Evolutionary conservation across 1,139 yeast genomes (phyloP), one percentile per base, ranked within the genome.

Genomic region (Scheffersomyces quercinus): DNA sequence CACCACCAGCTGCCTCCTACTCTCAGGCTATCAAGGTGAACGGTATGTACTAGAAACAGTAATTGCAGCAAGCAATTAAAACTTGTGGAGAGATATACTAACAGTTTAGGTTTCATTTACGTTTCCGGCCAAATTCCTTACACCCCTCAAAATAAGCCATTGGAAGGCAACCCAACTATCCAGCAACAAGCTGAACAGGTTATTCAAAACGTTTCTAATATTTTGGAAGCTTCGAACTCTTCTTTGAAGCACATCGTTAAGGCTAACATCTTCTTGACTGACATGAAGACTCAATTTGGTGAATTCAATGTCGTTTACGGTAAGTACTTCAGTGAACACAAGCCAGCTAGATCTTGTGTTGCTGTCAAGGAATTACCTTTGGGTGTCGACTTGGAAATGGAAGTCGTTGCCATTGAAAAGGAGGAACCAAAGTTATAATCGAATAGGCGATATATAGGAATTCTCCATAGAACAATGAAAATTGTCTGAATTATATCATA

Each of bases 91-190:
- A 20, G 26, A 31, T 33, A 5, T 55, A 61, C 68, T 67, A 66
- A 65, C 61, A 28, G 43, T 20, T 10, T 42, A 78, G 85, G 90
- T 45, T 83, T 89, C 66, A 70, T 93, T 64, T 93, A 87, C 66
- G 91, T 93, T 47, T 89, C 97, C 38, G 99, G 99, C 44, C 99
- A 93, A 72, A 84, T 93, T 50, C 98, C 98, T 47, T 82, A 83
- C 74, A 88, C 95, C 39, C 78, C 93, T 37, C 93, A 85, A 12
- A 86, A 85, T 64, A 83, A 85, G 68, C 85, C 89, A 52, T 82
- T 90, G 56, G 82, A 81, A 51, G 95, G 86, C 40, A 75, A 81
- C 42, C 73, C 79, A 30, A 48, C 74, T 29, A 85, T 89, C 63
- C 77, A 84, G 56, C 95, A 81, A 54, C 88, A 86, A 69, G 87